Evolutionary conservation across 306 rosid genomes (phyloP), one percentile per base, ranked within the genome.

Genomic region (Astragalus membranaceus): DNA sequence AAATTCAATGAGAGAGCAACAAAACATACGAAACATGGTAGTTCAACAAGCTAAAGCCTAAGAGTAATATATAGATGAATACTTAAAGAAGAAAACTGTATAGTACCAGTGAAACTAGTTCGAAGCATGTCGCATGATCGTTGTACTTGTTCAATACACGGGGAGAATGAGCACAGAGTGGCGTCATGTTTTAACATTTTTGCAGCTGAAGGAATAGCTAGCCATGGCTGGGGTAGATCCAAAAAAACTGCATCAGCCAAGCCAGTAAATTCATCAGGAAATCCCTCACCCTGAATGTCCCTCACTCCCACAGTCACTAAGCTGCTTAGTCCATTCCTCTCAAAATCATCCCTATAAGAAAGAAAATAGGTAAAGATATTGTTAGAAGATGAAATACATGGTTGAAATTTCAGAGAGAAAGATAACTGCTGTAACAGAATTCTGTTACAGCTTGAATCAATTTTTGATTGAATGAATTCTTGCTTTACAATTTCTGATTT

Each of bases 211-310:
- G 75, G 75, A 42, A 55, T 39, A 13, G 75, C 66, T 1, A 55
- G 75, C 75, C 75, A 70, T 23, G 75, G 75, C 14, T 55, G 75
- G 20, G 75, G 75, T 26, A 70, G 66, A 55, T 70, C 75, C 46
- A 70, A 14, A 54, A 70, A 70, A 2, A 55, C 75, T 10, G 75
- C 65, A 15, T 70, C 75, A 29, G 66, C 75, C 66, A 29, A 26
- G 55, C 75, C 66, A 54, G 65, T 16, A 6, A 70, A 70, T 30
- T 70, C 75, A 26, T 70, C 44, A 5, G 75, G 75, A 70, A 70
- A 70, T 41, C 75, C 75, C 35, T 55, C 75, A 30, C 75, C 75
- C 44, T 70, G 75, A 55, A 69, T 69, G 53, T 69, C 74, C 64
- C 74, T 69, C 10, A 69, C 74, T 69, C 64, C 10, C 51, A 69